Percentiles rank a stretch among this genome's conserved stretches.
phyloP scores from a whole-genome alignment of 202 grass and related monocot genomes.

The Alloteropsis angusta region DNA sequence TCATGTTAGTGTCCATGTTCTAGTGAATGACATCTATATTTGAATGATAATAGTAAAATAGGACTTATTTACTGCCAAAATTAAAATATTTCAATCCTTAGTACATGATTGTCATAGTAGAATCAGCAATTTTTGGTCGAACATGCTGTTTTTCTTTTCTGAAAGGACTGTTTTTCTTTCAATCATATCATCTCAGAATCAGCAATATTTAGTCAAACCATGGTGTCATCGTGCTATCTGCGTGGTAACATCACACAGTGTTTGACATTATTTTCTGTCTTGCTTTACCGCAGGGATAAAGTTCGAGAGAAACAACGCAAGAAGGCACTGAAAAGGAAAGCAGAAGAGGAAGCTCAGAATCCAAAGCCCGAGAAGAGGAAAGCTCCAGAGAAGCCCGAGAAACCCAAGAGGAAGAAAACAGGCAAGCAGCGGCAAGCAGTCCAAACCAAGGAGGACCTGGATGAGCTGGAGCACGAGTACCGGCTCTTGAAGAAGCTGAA shows the following conservation, averaged over 20 bases:
- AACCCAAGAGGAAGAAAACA: conserved; percentile 72
- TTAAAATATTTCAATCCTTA: neutral
- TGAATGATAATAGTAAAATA: neutral
- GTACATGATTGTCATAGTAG: too few species aligned
- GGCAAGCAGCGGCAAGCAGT: conserved; percentile 60
- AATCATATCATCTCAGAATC: neutral
- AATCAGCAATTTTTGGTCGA: neutral
- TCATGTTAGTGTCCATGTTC: neutral
- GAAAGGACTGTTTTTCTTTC: neutral
- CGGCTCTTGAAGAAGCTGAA: conserved; percentile 84
- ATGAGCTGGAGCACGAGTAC: conserved; percentile 78
- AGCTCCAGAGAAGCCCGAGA: conserved; percentile 26
- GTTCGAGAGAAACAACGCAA: conserved; percentile 74
- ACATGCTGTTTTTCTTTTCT: neutral
- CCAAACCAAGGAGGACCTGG: conserved; percentile 87
- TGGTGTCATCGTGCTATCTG: neutral
- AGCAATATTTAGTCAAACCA: neutral
- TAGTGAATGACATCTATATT: neutral
- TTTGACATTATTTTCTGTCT: neutral
- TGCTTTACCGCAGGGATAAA: conserved; percentile 60
- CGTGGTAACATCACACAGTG: neutral
- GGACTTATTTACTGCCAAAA: neutral
- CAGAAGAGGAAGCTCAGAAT: conserved; percentile 41
- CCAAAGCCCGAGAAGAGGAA: conserved; percentile 46
- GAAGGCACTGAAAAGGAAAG: conserved; percentile 69